Evolutionary conservation across 345 rosid genomes (phyloP).

Genomic region (Ceriops zippeliana): DNA sequence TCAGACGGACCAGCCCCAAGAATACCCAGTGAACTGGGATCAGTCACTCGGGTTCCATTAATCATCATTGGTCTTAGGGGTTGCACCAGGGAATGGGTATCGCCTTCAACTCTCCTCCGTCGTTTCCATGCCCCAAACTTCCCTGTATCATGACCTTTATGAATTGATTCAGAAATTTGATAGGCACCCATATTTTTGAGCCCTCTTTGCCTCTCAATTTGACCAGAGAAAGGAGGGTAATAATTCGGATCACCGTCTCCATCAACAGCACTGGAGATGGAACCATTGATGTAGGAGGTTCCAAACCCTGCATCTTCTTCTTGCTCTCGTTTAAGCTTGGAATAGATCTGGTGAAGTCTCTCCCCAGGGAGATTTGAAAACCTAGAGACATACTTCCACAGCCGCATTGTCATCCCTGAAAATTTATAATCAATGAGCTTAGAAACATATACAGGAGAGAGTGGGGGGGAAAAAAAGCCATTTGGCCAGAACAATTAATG

Average conservation of each 20-base stretch:
- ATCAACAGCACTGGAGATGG: constrained; percentile 33
- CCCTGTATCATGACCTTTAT: constrained; percentile 61
- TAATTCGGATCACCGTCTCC: constrained; percentile 41
- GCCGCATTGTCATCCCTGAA: constrained; percentile 79
- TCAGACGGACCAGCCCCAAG: constrained; percentile 93
- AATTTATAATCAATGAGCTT: not conserved
- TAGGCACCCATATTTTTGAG: constrained; percentile 36
- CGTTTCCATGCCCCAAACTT: constrained; percentile 93
- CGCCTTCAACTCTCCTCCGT: constrained; percentile 66
- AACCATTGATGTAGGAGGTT: constrained; percentile 63
- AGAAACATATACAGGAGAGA: not conserved
- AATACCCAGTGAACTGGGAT: constrained; percentile 84
- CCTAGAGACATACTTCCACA: constrained; percentile 95
- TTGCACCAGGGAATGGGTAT: constrained; percentile 36
- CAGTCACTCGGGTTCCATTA: constrained; percentile 39
- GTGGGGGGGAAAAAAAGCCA: not conserved
- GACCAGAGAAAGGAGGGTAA: constrained; percentile 39
- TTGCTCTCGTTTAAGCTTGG: constrained; percentile 77
- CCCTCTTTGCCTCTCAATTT: constrained; percentile 51
- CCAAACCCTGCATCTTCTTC: constrained; percentile 74
- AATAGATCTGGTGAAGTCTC: constrained; percentile 81
- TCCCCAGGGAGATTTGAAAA: constrained; percentile 93
- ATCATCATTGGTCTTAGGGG: constrained; percentile 38
- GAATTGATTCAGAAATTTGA: constrained; percentile 49
- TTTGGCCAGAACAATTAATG: not conserved